Percentiles rank a stretch among this genome's conserved stretches.
Evolutionary conservation across 2,329 filamentous ascomycete species (phyloP).

Genomic region (Apiospora marii): DNA sequence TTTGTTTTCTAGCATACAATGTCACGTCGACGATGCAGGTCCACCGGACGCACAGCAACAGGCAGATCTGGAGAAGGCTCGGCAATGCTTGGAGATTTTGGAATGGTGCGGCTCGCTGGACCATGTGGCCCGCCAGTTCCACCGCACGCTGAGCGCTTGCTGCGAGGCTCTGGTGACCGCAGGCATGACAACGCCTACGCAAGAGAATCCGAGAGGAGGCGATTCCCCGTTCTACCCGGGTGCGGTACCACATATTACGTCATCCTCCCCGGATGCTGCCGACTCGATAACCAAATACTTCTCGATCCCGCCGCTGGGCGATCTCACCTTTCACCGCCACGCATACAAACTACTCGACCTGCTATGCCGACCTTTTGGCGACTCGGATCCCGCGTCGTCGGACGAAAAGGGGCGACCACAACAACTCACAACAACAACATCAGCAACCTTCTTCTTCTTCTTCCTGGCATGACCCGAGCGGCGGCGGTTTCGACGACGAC

Average conservation of each 20-base stretch:
- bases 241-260: not conserved
- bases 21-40: not conserved
- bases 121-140: not conserved
- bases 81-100: not conserved
- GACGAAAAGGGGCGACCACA: not conserved
- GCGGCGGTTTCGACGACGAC: not conserved
- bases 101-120: not conserved
- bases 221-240: not conserved
- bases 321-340: conserved; percentile 1
- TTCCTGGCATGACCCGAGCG: not conserved
- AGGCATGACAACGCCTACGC: not conserved
- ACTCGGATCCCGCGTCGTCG: not conserved
- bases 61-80: not conserved
- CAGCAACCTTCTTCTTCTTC: no score
- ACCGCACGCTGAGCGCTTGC: not conserved
- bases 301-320: not conserved
- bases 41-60: not conserved
- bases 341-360: not conserved
- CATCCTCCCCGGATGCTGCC: not conserved
- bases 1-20: not conserved
- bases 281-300: not conserved
- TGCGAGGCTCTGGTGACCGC: not conserved
- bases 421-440: not conserved
- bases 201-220: not conserved
- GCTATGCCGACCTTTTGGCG: not conserved